Conservation (phyloP, 225 moss, liverwort and hornwort species). For the Climacium dendroides region DNA sequence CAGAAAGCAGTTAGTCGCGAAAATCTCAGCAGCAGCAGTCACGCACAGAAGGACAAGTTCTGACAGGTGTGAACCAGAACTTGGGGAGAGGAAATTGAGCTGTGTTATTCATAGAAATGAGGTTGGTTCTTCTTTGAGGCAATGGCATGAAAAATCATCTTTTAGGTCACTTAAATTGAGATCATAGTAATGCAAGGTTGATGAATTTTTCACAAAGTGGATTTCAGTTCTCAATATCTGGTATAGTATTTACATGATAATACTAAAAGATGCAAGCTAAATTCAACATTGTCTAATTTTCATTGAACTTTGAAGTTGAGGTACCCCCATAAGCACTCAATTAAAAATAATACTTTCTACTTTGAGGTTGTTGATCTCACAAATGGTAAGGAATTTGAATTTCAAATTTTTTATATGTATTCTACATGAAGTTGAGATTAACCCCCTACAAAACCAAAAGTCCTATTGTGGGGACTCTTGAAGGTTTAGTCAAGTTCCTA, state of each 20-base stretch:
- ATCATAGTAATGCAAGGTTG: background rate
- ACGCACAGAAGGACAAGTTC: background rate
- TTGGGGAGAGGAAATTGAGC: background rate
- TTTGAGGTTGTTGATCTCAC: background rate
- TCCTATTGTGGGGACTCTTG: too few relatives aligned
- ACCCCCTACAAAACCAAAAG: too few relatives aligned
- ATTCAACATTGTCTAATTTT: background rate
- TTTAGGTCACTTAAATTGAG: background rate
- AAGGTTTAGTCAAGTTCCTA: too few relatives aligned
- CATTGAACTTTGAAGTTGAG: background rate
- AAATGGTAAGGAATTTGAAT: too few relatives aligned
- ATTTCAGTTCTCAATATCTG: background rate
- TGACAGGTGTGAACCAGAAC: background rate
- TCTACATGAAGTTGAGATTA: background rate
- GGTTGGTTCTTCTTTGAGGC: background rate
- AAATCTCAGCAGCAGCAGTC: background rate
- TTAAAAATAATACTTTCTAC: background rate
- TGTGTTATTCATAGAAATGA: background rate
- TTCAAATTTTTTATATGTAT: background rate
- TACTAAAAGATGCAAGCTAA: background rate
- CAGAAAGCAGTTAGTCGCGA: background rate
- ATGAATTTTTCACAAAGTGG: background rate
- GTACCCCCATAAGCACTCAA: rapidly evolving
- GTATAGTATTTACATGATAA: background rate
- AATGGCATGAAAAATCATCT: background rate